Evolutionary conservation across 495 filamentous ascomycete species (phyloP), one percentile per base, ranked within the genome.

Genomic region (Neurospora tetrasperma): DNA sequence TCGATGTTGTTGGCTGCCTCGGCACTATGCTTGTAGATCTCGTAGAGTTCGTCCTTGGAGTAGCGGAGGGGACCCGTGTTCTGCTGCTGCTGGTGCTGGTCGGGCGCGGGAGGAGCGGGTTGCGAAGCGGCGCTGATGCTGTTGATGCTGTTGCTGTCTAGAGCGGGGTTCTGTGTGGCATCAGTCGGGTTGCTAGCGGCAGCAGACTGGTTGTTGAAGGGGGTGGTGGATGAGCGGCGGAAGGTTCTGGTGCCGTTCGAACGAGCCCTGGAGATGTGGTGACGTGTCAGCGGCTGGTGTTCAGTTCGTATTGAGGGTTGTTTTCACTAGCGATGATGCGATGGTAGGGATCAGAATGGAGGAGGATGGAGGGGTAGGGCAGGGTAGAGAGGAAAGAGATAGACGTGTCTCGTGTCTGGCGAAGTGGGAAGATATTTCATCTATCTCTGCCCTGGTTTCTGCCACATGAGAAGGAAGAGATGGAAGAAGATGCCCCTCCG

Each of bases 191-290:
- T 78, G 54, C 54, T 66, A 41, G 77, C 74, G 35, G 72, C 43
- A 27, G 73, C 66, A 44, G 73, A 72, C 71, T 83, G 83, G 76
- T 73, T 84, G 71, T 35, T 66, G 54, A 83, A 84, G 68, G 85
- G 85, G 8, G 84, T 86, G 62, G 85, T 86, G 3, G 94, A 96
- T 35, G 92, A 85, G 74, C 94, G 91, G 72, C 94, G 93, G 81
- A 97, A 94, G 73, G 94, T 96, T 72, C 94, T 88, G 54, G 93
- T 94, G 73, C 93, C 93, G 79, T 96, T 96, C 71, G 90, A 73
- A 40, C 79, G 79, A 42, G 79, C 77, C 79, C 86, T 80, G 89
- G 27, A 41, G 11, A 18, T 10, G 70, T 35, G 42, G 46, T 48
- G 59, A 39, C 38, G 54, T 69, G 40, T 70, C 31, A 42, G 48